phyloP scores from a whole-genome alignment of 2,329 filamentous ascomycete species.

The Cercospora beticola region DNA sequence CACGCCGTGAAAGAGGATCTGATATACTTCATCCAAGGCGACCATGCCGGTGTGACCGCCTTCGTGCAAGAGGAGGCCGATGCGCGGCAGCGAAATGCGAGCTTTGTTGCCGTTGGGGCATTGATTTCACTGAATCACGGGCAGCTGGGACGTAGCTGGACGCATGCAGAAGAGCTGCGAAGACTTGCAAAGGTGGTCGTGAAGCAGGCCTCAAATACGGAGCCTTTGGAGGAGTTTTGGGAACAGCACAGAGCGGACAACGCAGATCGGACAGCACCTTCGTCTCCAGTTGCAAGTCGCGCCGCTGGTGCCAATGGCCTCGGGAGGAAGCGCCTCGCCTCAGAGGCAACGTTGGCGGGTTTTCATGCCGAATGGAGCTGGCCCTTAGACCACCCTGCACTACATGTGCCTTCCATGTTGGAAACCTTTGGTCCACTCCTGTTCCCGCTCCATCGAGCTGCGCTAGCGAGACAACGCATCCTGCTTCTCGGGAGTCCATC shows the following conservation, averaged over 20 bases:
- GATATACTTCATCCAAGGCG: constrained; percentile 82
- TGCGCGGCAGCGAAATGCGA: constrained; percentile 77
- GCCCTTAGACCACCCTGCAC: constrained; percentile 75
- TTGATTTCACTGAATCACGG: constrained; percentile 87
- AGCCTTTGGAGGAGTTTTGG: constrained; percentile 79
- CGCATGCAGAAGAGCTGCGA: constrained; percentile 75
- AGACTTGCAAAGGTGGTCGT: constrained; percentile 69
- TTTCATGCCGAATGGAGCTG: constrained; percentile 59
- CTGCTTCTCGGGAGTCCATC: constrained; percentile 83
- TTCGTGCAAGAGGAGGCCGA: constrained; percentile 83
- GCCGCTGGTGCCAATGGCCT: constrained; percentile 31
- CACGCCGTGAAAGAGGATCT: constrained; percentile 87
- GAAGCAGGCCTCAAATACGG: constrained; percentile 61
- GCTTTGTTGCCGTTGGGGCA: constrained; percentile 88
- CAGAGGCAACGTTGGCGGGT: constrained; percentile 54
- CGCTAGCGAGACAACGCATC: constrained; percentile 82
- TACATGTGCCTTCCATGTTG: constrained; percentile 74
- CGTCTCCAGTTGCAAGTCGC: constrained; percentile 7
- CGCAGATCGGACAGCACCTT: background rate
- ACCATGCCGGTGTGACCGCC: constrained; percentile 83
- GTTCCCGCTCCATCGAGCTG: constrained; percentile 86
- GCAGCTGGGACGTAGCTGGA: constrained; percentile 82
- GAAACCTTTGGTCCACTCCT: constrained; percentile 86
- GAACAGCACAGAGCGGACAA: constrained; percentile 52
- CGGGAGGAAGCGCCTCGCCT: constrained; percentile 36